Evolutionary conservation across 1,139 yeast species (phyloP), one percentile per base, ranked within the genome.

Genomic region (Magnusiomyces suaveolens): DNA sequence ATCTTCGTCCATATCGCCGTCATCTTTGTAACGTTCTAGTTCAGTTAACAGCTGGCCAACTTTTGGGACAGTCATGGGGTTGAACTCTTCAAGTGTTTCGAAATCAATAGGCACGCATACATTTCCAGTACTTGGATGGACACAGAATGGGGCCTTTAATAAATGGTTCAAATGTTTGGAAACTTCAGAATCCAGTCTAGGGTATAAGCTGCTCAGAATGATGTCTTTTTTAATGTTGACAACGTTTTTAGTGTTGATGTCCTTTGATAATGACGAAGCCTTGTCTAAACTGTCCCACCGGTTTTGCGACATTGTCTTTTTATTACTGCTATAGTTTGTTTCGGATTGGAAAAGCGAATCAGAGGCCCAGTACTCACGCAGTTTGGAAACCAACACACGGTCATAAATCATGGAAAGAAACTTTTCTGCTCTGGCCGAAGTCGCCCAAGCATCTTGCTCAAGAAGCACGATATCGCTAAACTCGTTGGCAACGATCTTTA

Each of bases 131-230:
- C 89, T 83, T 0, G 99, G 99, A 67, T 92, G 99, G 51, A 92
- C 83, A 74, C 97, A 92, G 69, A 94, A 92, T n/a, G 99, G 99
- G 1, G 97, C 86, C 67, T 92, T 92, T 64, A 92, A 79, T 72
- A 92, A 83, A 73, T 92, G 99, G 69, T 83, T 87, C 62, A 90
- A 75, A 68, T 87, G 95, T 62, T 84, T 79, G 10, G 98, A 86
- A 46, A 92, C 99, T 68, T 90, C 95, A 54, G 86, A 82, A 78
- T 92, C 99, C 60, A 92, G 75, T 62, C 96, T 79, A 32, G 99
- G 98, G 67, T 90, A 92, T 73, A 89, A 72, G 60, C 86, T 84
- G 59, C 82, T 84, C 44, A 92, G 70, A 44, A 94, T 83, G 56
- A 90, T 76, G 62, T 90, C 96, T 68, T 87, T 92, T 67, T 87